A percentile compares a stretch with the other conserved stretches of the same genome.
Conservation (phyloP, 2,329 filamentous ascomycete species). For the Sclerotinia nivalis region DNA sequence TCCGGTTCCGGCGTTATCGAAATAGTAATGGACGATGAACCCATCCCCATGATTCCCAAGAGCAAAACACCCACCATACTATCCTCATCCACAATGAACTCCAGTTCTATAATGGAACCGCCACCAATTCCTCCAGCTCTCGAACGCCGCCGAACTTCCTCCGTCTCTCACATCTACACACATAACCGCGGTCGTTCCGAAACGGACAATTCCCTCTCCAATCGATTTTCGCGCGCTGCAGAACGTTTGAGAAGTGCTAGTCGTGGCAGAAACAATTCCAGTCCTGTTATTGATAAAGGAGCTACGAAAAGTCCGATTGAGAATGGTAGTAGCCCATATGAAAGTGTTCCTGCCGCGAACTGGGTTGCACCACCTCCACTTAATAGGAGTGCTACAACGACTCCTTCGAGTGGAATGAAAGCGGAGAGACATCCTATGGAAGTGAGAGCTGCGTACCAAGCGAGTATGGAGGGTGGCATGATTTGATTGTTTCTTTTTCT, state of each 20-base stretch:
- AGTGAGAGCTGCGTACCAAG: constrained; percentile 37
- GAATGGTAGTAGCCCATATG: constrained; percentile 38
- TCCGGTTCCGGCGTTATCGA: constrained; percentile 61
- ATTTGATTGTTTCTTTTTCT: constrained; percentile 33
- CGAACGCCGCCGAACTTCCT: constrained; percentile 39
- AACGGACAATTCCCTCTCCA: constrained; percentile 53
- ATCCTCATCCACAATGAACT: neutral
- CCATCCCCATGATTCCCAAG: constrained; percentile 23
- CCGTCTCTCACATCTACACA: constrained; percentile 32
- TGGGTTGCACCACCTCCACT: constrained; percentile 29
- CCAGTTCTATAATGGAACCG: constrained; percentile 24
- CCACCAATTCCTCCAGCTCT: constrained; percentile 45
- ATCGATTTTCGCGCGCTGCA: constrained; percentile 57
- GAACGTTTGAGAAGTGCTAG: constrained; percentile 62
- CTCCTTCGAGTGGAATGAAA: constrained; percentile 22
- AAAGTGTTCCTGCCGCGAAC: constrained; percentile 34
- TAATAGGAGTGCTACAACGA: constrained; percentile 23
- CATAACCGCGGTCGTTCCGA: constrained; percentile 60
- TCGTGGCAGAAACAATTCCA: constrained; percentile 50
- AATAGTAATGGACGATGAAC: constrained; percentile 59
- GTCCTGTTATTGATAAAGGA: constrained; percentile 30
- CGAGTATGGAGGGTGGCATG: constrained; percentile 41
- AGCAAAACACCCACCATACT: constrained; percentile 15
- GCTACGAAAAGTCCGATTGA: constrained; percentile 34
- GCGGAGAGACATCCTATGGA: constrained; percentile 41